Evolutionary conservation across 768 basidiomycete species (phyloP).

Genomic region (Cubamyces sp.): DNA sequence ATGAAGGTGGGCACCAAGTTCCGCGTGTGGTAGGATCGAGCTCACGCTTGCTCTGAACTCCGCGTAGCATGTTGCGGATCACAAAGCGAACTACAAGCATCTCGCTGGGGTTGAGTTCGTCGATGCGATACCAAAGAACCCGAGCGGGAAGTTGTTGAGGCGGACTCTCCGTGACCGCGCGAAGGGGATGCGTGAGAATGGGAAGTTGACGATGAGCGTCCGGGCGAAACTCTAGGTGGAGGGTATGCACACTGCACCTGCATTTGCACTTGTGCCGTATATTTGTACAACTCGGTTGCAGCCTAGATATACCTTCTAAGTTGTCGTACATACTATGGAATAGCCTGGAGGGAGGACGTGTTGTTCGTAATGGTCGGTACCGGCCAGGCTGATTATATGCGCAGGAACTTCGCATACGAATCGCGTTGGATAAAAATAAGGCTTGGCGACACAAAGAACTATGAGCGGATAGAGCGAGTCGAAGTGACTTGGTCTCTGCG

Average conservation of each 20-base stretch:
- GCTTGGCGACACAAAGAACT: too few species aligned
- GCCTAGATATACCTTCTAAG: too few species aligned
- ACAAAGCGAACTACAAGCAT: constrained; percentile 42
- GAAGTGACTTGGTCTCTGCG: too few species aligned
- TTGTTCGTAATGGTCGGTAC: too few species aligned
- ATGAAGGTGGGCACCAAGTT: constrained; percentile 51
- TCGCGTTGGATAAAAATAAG: too few species aligned
- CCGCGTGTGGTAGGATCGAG: not conserved
- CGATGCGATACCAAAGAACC: constrained; percentile 40
- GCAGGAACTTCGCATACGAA: too few species aligned
- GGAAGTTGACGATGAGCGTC: constrained; percentile 24
- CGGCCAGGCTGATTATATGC: too few species aligned
- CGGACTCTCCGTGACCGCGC: constrained; percentile 35
- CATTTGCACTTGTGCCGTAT: too few species aligned
- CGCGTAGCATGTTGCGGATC: constrained; percentile 36
- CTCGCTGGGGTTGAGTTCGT: constrained; percentile 44
- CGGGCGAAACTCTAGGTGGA: constrained; percentile 15
- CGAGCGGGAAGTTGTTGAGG: constrained; percentile 39
- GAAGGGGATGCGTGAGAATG: constrained; percentile 28
- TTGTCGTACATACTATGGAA: too few species aligned
- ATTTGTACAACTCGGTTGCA: not conserved
- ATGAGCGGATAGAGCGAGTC: too few species aligned
- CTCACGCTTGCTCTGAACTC: not conserved
- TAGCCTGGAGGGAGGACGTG: too few species aligned
- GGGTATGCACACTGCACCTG: too few species aligned